phyloP scores from a whole-genome alignment of 2,329 filamentous ascomycete genomes.

The Aspergillus sp. region DNA sequence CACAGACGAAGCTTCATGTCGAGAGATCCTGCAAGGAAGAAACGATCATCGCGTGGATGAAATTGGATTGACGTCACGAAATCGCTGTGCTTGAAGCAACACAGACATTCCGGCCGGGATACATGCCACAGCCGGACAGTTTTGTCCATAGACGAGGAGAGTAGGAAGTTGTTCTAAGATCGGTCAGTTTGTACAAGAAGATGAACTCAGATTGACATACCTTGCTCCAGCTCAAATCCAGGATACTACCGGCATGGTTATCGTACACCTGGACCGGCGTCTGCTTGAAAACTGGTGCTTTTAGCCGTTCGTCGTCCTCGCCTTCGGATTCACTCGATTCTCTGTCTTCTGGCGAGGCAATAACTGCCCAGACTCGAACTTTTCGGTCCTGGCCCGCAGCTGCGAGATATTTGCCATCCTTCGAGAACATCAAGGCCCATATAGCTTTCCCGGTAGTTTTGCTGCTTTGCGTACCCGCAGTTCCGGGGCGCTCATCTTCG shows the following conservation, averaged over 20 bases:
- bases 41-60: conserved; percentile 90
- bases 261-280: conserved; percentile 76
- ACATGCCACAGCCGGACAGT: conserved; percentile 94
- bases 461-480: conserved; percentile 20
- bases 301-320: conserved; percentile 62
- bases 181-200: not conserved
- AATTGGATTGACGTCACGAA: conserved; percentile 95
- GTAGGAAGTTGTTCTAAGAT: conserved; percentile 78
- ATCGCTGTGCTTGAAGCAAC: conserved; percentile 91
- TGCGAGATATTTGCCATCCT: conserved; percentile 85
- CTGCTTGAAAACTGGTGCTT: conserved; percentile 83
- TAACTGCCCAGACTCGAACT: conserved; percentile 84
- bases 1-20: conserved; percentile 86
- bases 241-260: conserved; percentile 79
- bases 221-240: conserved; percentile 97
- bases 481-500: conserved; percentile 30
- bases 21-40: conserved; percentile 91
- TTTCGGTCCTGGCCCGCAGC: conserved; percentile 87
- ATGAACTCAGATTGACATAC: conserved; percentile 31
- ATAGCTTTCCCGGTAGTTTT: conserved; percentile 62
- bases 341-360: conserved; percentile 79
- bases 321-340: conserved; percentile 71
- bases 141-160: conserved; percentile 98
- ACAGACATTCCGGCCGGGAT: conserved; percentile 79
- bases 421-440: conserved; percentile 91